Evolutionary conservation across 768 basidiomycete species (phyloP).

Genomic region (Tephrocybe sp.): DNA sequence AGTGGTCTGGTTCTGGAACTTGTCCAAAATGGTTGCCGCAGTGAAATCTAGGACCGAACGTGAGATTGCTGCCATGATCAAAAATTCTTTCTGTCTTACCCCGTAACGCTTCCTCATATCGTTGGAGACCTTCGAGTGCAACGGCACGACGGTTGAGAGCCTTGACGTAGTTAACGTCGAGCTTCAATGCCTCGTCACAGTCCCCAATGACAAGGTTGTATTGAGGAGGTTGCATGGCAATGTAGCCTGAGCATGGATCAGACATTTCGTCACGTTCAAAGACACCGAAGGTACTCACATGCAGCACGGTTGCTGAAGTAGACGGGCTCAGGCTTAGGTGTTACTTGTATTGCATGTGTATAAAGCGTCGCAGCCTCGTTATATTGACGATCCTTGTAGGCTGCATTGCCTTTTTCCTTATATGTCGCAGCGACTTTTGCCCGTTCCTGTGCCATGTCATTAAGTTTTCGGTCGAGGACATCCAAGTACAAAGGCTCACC

Average conservation of each 20-base stretch:
- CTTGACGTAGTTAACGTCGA: constrained; percentile 86
- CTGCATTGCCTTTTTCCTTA: constrained; percentile 70
- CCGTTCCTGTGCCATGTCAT: constrained; percentile 50
- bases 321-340: constrained; percentile 83
- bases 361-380: constrained; percentile 60
- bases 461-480: constrained; percentile 9
- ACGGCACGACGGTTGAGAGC: constrained; percentile 86
- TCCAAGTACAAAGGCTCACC: constrained; percentile 33
- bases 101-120: constrained; percentile 73
- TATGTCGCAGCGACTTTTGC: constrained; percentile 56
- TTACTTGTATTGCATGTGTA: constrained; percentile 70
- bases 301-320: constrained; percentile 98
- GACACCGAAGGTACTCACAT: constrained; percentile 54
- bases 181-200: constrained; percentile 82
- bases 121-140: constrained; percentile 75
- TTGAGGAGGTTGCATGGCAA: constrained; percentile 86
- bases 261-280: not conserved
- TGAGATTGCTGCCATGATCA: not conserved
- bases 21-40: constrained; percentile 92
- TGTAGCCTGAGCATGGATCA: constrained; percentile 58
- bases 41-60: constrained; percentile 70
- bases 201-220: constrained; percentile 81
- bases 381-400: constrained; percentile 65
- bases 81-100: constrained; percentile 41
- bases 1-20: constrained; percentile 81